Base-by-base conservation (phyloP, 148 eudicot genomes). In the Rhododendron ovatum region DNA sequence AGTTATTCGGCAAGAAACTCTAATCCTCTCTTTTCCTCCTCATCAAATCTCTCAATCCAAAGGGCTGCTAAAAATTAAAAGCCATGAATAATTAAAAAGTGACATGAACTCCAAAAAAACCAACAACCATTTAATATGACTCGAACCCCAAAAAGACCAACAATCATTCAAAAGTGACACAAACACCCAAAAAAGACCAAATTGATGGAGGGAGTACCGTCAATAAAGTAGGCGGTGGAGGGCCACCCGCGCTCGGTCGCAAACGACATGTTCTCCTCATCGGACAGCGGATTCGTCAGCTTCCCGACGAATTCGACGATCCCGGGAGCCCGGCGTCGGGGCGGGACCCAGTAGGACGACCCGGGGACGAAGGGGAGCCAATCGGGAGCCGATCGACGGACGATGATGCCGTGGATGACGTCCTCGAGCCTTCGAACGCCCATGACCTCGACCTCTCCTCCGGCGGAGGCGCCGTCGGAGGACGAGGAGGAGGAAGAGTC, bases 341-440 rank as follows among this genome's bases (percentile, higher is more conserved):
- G 96, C 0, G 99, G 99, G 82, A 94, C 96, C 98, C 98, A 96
- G 90, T 92, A 96, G 0, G 98, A 94, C 4, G 93, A 91, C 0
- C 99, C 98, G 4, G 99, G 99, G 4, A 93, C 83, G 59, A 96
- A 94, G 9, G 96, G 95, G 30, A 96, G 93, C 99, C 99, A 96
- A 86, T 95, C 96, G 6, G 99, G 99, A 9, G 97, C 94, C 3
- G 95, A 91, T 8, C 98, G 92, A 0, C 92, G 91, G 1, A 92
- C 98, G 41, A 94, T 91, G 82, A 96, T 93, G 76, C 83, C 69
- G 76, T 95, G 95, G 67, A 96, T 92, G 1, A 91, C 98, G 37
- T 93, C 95, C 39, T 93, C 95, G 4, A 93, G 91, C 75, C 74
- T 88, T 33, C 86, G 89, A 0, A 90, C 45, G 13, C 93, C 90